Evolutionary conservation across 2,329 filamentous ascomycete species (phyloP).

Genomic region (Aspergillus udagawae): DNA sequence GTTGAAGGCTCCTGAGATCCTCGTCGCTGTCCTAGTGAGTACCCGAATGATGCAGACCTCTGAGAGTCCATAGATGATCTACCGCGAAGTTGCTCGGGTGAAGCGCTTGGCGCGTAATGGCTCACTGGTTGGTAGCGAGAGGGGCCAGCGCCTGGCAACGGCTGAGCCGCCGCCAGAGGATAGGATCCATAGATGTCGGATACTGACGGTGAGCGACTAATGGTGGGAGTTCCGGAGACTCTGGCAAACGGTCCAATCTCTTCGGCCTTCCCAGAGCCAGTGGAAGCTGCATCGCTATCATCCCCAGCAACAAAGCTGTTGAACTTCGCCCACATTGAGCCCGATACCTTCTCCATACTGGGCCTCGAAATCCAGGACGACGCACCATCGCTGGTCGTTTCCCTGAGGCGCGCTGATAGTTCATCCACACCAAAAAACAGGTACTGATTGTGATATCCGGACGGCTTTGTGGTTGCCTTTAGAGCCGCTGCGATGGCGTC

Average conservation of each 20-base stretch:
- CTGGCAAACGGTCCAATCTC: constrained; percentile 78
- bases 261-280: constrained; percentile 53
- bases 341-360: constrained; percentile 92
- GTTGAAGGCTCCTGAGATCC: constrained; percentile 36
- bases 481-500: constrained; percentile 75
- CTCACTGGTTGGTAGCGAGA: constrained; percentile 43
- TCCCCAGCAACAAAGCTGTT: constrained; percentile 96
- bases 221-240: constrained; percentile 68
- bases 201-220: constrained; percentile 69
- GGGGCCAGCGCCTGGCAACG: constrained; percentile 28
- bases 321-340: constrained; percentile 85
- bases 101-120: constrained; percentile 47
- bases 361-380: constrained; percentile 92
- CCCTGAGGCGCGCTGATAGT: constrained; percentile 74
- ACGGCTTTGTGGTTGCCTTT: constrained; percentile 74
- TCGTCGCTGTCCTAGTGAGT: constrained; percentile 31
- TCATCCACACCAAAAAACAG: constrained; percentile 78
- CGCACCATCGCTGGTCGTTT: constrained; percentile 75
- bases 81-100: constrained; percentile 49
- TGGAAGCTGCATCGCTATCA: constrained; percentile 64
- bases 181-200: constrained; percentile 71
- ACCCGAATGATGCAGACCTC: constrained; percentile 37
- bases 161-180: constrained; percentile 32
- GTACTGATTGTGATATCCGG: constrained; percentile 76
- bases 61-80: constrained; percentile 49